Percentiles rank a stretch among this genome's conserved stretches.
phyloP scores from a whole-genome alignment of 1,284 basidiomycete genomes.

The Ganoderma lingzhi region DNA sequence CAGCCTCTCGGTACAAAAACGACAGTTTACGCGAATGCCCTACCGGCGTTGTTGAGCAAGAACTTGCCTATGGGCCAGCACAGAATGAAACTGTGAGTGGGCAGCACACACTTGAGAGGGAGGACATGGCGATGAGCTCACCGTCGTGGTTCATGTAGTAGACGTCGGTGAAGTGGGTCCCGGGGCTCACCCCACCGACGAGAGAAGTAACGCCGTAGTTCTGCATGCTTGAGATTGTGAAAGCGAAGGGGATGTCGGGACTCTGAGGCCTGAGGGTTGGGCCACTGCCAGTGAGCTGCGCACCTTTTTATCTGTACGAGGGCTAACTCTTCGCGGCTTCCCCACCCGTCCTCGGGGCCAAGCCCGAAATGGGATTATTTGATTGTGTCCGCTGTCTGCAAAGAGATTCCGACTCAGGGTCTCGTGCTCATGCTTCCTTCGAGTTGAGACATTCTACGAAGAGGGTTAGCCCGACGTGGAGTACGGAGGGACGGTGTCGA shows the following conservation, averaged over 20 bases:
- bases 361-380: neutral
- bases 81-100: neutral
- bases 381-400: neutral
- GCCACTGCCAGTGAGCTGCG: too few species aligned
- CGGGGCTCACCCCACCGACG: conserved; percentile 21
- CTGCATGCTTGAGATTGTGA: neutral
- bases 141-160: conserved; percentile 10
- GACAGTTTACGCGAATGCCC: neutral
- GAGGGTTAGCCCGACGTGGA: neutral
- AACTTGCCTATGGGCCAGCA: conserved; percentile 3
- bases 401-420: neutral
- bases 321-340: neutral
- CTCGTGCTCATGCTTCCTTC: neutral
- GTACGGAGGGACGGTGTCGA: neutral
- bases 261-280: neutral
- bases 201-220: conserved; percentile 14
- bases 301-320: neutral
- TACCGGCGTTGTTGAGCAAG: conserved; percentile 9
- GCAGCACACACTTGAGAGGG: neutral
- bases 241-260: neutral
- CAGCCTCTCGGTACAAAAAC: neutral
- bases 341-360: neutral
- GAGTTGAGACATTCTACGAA: neutral
- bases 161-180: conserved; percentile 23
- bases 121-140: neutral